Conservation (phyloP, 208 protist species). For the Acanthamoeba castellanii region DNA sequence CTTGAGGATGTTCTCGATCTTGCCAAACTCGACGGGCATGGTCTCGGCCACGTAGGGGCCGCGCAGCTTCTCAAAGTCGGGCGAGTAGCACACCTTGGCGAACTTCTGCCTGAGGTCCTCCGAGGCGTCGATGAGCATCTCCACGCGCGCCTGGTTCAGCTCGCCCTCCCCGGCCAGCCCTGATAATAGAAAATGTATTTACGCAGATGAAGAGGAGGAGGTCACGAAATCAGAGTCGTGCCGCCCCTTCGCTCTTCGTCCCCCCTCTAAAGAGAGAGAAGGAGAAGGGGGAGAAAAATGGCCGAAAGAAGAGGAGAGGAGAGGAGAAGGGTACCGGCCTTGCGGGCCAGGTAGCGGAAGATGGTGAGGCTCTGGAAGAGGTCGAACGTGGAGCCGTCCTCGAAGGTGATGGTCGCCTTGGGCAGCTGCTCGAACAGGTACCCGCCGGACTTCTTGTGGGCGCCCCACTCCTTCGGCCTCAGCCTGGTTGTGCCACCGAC, state of each 20-base stretch:
- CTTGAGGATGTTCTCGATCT: conserved; percentile 24
- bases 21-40: conserved; percentile 27
- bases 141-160: conserved; percentile 26
- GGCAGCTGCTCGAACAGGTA: conserved; percentile 16
- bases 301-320: no score
- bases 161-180: conserved; percentile 14
- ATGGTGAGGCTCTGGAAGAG: conserved; percentile 38
- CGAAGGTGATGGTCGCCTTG: conserved; percentile 16
- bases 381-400: background rate
- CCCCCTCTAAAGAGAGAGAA: no score
- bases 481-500: background rate
- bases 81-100: conserved; percentile 2
- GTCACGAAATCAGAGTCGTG: no score
- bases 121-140: background rate
- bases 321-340: background rate
- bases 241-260: no score
- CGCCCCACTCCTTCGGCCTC: background rate
- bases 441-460: conserved; percentile 8
- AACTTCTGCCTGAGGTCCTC: conserved; percentile 35
- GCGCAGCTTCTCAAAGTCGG: conserved; percentile 35
- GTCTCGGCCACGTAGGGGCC: background rate
- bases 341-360: conserved; percentile 42
- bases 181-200: no score
- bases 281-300: no score
- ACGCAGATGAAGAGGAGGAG: no score